phyloP scores from a whole-genome alignment of 257 asterid species.

The Haberlea rhodopensis region DNA sequence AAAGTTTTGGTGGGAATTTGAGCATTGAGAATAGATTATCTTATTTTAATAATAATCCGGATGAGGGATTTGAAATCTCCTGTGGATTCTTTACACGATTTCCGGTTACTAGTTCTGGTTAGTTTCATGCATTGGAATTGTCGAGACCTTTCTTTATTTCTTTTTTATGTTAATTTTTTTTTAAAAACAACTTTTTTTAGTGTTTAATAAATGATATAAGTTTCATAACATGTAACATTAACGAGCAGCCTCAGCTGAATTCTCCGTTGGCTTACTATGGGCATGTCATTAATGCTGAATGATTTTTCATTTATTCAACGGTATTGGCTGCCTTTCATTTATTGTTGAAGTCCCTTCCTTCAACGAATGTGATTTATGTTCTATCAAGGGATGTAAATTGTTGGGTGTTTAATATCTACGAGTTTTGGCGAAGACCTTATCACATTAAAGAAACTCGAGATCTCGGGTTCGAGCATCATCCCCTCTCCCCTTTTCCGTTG shows the following conservation, averaged over 20 bases:
- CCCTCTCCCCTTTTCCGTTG: too few relatives aligned
- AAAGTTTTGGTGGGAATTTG: constrained; percentile 75
- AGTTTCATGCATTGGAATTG: constrained; percentile 19
- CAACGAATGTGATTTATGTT: neutral
- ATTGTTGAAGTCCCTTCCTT: neutral
- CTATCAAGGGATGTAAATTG: neutral
- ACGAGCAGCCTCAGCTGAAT: neutral
- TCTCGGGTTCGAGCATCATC: too few relatives aligned
- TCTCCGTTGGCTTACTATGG: neutral
- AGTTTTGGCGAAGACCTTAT: too few relatives aligned
- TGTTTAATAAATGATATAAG: too few relatives aligned
- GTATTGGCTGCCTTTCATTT: neutral
- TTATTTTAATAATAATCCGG: constrained; percentile 42
- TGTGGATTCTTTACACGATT: constrained; percentile 76
- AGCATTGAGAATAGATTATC: constrained; percentile 47
- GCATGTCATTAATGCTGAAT: neutral
- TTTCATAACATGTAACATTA: too few relatives aligned
- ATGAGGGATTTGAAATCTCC: constrained; percentile 45
- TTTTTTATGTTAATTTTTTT: too few relatives aligned
- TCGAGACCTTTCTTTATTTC: neutral
- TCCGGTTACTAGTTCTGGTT: constrained; percentile 55
- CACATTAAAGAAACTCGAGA: too few relatives aligned
- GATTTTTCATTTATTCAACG: neutral
- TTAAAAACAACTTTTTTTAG: too few relatives aligned
- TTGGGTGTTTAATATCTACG: neutral